These are phyloP conservation scores for Chrysanthemum makinoi DNA, from an alignment of 129 eudicot genomes.

Conservation along the genomic window DNA sequence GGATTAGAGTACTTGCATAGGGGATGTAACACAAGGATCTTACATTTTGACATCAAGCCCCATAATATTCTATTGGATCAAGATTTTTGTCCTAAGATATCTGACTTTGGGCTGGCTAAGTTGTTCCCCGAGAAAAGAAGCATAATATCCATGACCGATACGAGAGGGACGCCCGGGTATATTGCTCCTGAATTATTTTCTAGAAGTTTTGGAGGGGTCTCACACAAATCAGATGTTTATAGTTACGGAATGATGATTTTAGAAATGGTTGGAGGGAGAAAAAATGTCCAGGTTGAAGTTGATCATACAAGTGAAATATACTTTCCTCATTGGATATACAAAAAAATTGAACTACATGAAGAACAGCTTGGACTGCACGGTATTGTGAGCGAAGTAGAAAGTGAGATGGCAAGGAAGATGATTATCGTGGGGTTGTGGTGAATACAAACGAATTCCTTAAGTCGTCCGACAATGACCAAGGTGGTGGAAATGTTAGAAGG, in stretches of 20 bases:
- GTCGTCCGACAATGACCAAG: constrained; percentile 36
- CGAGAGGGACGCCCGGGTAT: not conserved
- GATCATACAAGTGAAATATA: constrained; percentile 31
- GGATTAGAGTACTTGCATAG: constrained; percentile 9
- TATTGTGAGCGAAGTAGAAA: constrained; percentile 19
- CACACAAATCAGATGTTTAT: constrained; percentile 38
- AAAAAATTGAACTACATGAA: not conserved
- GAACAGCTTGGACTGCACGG: constrained; percentile 19
- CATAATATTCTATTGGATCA: constrained; percentile 1
- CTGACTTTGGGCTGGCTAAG: constrained; percentile 6
- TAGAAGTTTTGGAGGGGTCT: constrained; percentile 28
- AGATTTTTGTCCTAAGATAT: not conserved
- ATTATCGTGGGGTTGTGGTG: constrained; percentile 23
- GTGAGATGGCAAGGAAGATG: constrained; percentile 31
- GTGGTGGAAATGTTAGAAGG: constrained; percentile 49
- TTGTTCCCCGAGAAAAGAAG: not conserved
- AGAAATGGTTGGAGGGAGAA: constrained; percentile 44
- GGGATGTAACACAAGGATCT: not conserved
- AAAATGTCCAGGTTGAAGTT: constrained; percentile 20
- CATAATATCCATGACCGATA: not conserved
- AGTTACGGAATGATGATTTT: constrained; percentile 46
- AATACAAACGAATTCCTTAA: constrained; percentile 26
- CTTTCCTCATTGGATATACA: constrained; percentile 37
- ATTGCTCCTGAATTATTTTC: constrained; percentile 36
- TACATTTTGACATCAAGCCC: constrained; percentile 9